A percentile compares a stretch with the other conserved stretches of the same genome.
These are phyloP conservation scores for Purshia tridentata DNA, from an alignment of 306 rosid species.

Conservation along the genomic window DNA sequence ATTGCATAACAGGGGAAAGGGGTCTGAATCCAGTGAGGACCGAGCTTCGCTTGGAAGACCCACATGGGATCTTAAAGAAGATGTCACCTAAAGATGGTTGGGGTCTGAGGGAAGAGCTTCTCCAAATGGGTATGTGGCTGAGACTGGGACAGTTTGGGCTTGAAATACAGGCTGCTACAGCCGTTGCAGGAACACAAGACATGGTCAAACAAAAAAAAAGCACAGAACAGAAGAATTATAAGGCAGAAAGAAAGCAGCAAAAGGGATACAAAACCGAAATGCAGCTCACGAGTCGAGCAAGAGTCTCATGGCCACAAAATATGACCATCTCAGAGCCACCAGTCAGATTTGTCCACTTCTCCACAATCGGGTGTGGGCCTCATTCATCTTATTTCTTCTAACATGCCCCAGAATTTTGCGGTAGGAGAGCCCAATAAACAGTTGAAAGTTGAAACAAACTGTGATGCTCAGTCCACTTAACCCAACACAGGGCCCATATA, in stretches of 20 bases:
- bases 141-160: constrained; percentile 19
- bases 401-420: no score
- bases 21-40: constrained; percentile 37
- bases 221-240: not conserved
- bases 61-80: constrained; percentile 38
- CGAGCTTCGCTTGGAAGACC: constrained; percentile 38
- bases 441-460: no score
- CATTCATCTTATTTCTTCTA: not conserved
- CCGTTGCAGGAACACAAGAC: constrained; percentile 38
- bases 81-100: constrained; percentile 32
- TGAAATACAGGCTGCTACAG: constrained; percentile 26
- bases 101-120: constrained; percentile 28
- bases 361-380: constrained; percentile 4
- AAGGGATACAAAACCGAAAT: not conserved
- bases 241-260: not conserved
- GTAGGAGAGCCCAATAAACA: no score
- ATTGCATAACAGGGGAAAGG: constrained; percentile 76
- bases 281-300: not conserved
- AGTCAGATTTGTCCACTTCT: not conserved
- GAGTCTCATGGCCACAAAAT: not conserved
- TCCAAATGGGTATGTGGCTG: constrained; percentile 21
- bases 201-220: constrained; percentile 22
- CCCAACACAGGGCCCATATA: no score
- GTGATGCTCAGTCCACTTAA: no score
- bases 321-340: not conserved